Conservation (phyloP, 2,329 filamentous ascomycete species). For the Bipolaris zeicola region DNA sequence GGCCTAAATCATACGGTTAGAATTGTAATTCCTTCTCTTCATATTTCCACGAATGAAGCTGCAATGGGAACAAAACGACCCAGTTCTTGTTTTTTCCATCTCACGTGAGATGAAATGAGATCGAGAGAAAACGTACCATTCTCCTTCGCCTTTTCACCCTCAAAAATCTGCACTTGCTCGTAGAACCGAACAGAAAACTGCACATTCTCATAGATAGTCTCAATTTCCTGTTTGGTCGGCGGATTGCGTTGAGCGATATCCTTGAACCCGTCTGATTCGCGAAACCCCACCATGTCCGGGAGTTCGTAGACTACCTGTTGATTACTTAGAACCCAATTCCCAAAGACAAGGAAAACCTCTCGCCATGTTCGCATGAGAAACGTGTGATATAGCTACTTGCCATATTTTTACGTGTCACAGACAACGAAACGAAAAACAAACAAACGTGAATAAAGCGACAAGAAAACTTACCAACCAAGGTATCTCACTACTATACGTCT, state of each 20-base stretch:
- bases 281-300: slow-evolving; percentile 29
- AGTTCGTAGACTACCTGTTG: slow-evolving; percentile 34
- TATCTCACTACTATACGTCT: slow-evolving; percentile 12
- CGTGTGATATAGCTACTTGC: too few relatives aligned
- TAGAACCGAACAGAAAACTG: slow-evolving; percentile 40
- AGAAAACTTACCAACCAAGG: slow-evolving; percentile 24
- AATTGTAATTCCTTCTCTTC: too few relatives aligned
- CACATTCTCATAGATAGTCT: slow-evolving; percentile 31
- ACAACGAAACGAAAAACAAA: neutral
- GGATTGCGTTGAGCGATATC: slow-evolving; percentile 29
- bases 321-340: too few relatives aligned
- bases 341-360: too few relatives aligned
- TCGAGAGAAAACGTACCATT: neutral
- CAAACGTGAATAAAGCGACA: neutral
- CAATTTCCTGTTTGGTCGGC: slow-evolving; percentile 26
- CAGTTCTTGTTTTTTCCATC: too few relatives aligned
- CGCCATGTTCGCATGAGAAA: too few relatives aligned
- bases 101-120: neutral
- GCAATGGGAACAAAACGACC: too few relatives aligned
- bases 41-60: too few relatives aligned
- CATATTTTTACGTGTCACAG: too few relatives aligned
- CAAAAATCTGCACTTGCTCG: slow-evolving; percentile 12
- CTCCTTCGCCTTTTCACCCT: neutral
- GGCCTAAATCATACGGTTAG: neutral
- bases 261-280: slow-evolving; percentile 28